Evolutionary conservation across 2,329 filamentous ascomycete species (phyloP).

Genomic region (Neonectria sp.): DNA sequence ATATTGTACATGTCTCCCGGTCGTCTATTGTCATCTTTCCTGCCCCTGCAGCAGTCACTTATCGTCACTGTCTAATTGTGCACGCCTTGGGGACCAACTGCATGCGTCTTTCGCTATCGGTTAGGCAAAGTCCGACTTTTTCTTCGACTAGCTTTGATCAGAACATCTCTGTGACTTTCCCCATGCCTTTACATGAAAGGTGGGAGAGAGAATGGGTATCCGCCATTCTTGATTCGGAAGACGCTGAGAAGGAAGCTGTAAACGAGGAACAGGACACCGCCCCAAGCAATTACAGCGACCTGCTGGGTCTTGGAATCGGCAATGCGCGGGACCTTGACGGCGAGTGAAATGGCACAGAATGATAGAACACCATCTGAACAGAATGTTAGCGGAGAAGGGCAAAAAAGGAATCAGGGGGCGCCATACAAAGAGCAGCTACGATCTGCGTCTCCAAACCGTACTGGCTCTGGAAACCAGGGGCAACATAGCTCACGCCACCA

Average conservation of each 20-base stretch:
- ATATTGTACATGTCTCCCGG: slow-evolving; percentile 23
- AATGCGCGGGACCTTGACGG: slow-evolving; percentile 93
- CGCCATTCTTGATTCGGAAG: slow-evolving; percentile 94
- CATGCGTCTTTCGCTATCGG: too few relatives aligned
- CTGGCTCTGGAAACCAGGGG: slow-evolving; percentile 92
- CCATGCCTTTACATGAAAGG: slow-evolving; percentile 76
- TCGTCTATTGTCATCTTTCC: background rate
- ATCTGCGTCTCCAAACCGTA: slow-evolving; percentile 97
- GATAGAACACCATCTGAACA: slow-evolving; percentile 79
- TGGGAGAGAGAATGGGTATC: slow-evolving; percentile 94
- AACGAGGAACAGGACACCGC: slow-evolving; percentile 80
- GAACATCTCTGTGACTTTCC: background rate
- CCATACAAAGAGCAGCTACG: slow-evolving; percentile 90
- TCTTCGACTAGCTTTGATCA: background rate
- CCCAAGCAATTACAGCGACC: slow-evolving; percentile 86
- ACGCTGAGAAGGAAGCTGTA: slow-evolving; percentile 96
- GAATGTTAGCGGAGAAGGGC: slow-evolving; percentile 40
- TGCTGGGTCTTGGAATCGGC: slow-evolving; percentile 83
- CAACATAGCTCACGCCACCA: slow-evolving; percentile 92
- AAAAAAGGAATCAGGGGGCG: slow-evolving; percentile 41
- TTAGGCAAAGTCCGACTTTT: too few relatives aligned
- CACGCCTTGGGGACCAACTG: too few relatives aligned
- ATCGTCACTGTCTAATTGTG: background rate
- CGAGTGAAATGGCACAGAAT: slow-evolving; percentile 92
- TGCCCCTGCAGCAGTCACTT: background rate